These are phyloP conservation scores for Pythium brassicae DNA, from an alignment of 352 stramenopile genomes.

Conservation along the genomic window DNA sequence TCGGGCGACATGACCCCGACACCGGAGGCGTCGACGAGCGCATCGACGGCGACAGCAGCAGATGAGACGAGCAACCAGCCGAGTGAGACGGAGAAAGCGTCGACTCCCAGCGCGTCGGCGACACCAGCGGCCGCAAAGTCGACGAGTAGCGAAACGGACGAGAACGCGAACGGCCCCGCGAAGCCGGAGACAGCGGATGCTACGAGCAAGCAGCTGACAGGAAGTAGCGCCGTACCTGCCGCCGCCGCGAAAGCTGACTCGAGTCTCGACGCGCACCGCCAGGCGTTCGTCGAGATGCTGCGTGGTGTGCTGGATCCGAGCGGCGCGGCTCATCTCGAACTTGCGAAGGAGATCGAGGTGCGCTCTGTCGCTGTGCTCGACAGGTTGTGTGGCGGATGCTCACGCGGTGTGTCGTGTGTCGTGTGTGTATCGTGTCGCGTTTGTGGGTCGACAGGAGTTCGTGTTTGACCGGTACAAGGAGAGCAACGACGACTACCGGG, in stretches of 20 bases:
- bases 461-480: conserved; percentile 83
- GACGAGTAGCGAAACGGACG: neutral
- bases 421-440: neutral
- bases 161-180: neutral
- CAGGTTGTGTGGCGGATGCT: no score
- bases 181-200: neutral
- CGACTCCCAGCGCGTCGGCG: no score
- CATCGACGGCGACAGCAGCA: no score
- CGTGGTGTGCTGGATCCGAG: conserved; percentile 47
- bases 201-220: neutral
- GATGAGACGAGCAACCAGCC: no score
- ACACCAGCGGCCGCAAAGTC: no score
- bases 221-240: neutral
- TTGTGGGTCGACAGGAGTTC: conserved; percentile 26
- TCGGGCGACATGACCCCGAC: neutral
- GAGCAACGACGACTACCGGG: conserved; percentile 69
- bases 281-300: conserved; percentile 65
- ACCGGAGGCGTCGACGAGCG: neutral
- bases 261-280: conserved; percentile 50
- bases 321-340: conserved; percentile 26
- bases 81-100: no score
- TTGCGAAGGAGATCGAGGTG: conserved; percentile 77
- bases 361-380: neutral
- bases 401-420: neutral
- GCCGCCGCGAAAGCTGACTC: conserved; percentile 23